These are phyloP conservation scores for Penstemon davidsonii DNA, from an alignment of 257 asterid species.

Conservation along the genomic window DNA sequence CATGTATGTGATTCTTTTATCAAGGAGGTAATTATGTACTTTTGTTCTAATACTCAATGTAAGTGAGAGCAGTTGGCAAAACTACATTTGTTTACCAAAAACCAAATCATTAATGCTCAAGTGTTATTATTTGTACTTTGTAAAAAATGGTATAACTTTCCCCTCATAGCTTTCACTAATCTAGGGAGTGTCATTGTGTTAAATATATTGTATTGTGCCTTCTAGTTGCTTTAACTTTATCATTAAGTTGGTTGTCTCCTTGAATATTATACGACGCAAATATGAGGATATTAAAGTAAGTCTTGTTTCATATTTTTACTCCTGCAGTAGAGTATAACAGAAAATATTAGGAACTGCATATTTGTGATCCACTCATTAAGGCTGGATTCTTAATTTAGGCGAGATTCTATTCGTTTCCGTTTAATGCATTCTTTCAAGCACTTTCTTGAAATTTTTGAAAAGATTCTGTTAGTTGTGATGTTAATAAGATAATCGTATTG, in stretches of 20 bases:
- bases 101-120: no score
- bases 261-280: not conserved
- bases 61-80: no score
- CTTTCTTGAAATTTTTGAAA: not conserved
- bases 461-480: not conserved
- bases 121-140: no score
- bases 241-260: not conserved
- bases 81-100: not conserved
- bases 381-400: not conserved
- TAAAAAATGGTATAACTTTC: not conserved
- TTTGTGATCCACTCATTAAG: not conserved
- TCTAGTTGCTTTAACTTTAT: not conserved
- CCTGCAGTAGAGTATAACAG: not conserved
- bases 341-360: not conserved
- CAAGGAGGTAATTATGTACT: not conserved
- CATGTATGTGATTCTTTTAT: conserved; percentile 10
- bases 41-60: no score
- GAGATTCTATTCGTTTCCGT: not conserved
- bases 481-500: not conserved
- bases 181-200: not conserved
- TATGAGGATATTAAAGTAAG: not conserved
- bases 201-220: not conserved
- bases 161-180: not conserved
- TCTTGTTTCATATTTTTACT: not conserved
- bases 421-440: not conserved